Evolutionary conservation across 768 basidiomycete species (phyloP).

Genomic region (Mrakia gelida): DNA sequence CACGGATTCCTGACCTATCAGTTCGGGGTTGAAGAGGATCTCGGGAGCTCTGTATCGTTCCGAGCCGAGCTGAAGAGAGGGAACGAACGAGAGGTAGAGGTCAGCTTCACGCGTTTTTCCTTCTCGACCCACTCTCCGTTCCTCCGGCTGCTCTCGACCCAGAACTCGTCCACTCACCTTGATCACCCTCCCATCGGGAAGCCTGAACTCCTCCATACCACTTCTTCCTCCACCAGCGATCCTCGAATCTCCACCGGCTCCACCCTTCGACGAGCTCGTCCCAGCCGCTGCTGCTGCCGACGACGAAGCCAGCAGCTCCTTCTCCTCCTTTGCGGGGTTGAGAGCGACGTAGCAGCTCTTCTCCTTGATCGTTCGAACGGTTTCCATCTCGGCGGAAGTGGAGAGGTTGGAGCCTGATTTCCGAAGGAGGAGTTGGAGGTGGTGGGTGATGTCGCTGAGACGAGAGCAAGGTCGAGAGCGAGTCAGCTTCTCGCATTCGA

Average conservation of each 20-base stretch:
- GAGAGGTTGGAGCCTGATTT: slow-evolving; percentile 93
- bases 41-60: slow-evolving; percentile 97
- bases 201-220: slow-evolving; percentile 76
- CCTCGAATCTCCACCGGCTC: slow-evolving; percentile 19
- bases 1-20: slow-evolving; percentile 92
- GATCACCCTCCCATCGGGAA: slow-evolving; percentile 92
- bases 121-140: background rate
- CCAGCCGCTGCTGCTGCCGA: slow-evolving; percentile 42
- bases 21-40: slow-evolving; percentile 93
- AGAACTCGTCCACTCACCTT: slow-evolving; percentile 56
- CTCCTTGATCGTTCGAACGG: slow-evolving; percentile 96
- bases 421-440: slow-evolving; percentile 86
- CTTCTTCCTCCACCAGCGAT: slow-evolving; percentile 38
- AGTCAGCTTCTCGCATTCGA: background rate
- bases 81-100: background rate
- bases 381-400: slow-evolving; percentile 94
- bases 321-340: slow-evolving; percentile 92
- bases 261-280: slow-evolving; percentile 7
- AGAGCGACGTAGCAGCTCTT: slow-evolving; percentile 94
- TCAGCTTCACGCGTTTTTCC: background rate
- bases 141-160: no score
- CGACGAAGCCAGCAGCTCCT: slow-evolving; percentile 55
- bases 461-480: background rate
- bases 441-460: slow-evolving; percentile 86
- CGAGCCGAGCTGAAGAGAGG: slow-evolving; percentile 64